phyloP scores from a whole-genome alignment of 441 rosid genomes.

The Melastoma candidum region DNA sequence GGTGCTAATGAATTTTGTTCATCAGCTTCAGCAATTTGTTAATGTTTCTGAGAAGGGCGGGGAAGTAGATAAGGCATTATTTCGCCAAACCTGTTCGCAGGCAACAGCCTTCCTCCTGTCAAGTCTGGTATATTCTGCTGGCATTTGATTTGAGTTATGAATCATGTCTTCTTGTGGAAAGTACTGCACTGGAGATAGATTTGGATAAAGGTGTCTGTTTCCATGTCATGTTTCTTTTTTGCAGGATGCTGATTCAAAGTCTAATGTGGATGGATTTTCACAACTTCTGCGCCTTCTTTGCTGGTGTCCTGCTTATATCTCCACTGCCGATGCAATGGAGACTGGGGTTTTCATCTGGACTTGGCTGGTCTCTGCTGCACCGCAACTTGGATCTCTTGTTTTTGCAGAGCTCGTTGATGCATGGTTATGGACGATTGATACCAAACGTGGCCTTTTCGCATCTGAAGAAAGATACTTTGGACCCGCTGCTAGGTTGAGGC shows the following conservation, averaged over 20 bases:
- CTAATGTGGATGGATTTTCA: conserved; percentile 80
- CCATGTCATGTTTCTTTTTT: conserved; percentile 9
- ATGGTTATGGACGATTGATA: conserved; percentile 99
- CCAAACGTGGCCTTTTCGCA: conserved; percentile 92
- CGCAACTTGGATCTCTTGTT: conserved; percentile 82
- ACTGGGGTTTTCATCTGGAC: conserved; percentile 97
- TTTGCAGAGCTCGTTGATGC: conserved; percentile 99
- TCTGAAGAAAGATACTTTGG: conserved; percentile 75
- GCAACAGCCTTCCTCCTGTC: conserved; percentile 93
- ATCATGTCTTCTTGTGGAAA: conserved; percentile 12
- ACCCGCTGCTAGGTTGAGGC: conserved; percentile 92
- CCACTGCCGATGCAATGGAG: conserved; percentile 94
- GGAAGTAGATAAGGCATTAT: conserved; percentile 74
- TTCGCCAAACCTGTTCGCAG: conserved; percentile 88
- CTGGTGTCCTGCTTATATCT: conserved; percentile 99
- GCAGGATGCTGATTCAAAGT: conserved; percentile 64
- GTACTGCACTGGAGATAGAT: neutral
- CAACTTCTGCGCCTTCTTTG: conserved; percentile 95
- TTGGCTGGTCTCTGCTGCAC: conserved; percentile 98
- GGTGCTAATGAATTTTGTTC: conserved; percentile 69
- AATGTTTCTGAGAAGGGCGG: conserved; percentile 83
- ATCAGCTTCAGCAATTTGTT: conserved; percentile 91
- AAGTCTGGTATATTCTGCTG: conserved; percentile 54
- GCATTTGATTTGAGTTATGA: conserved; percentile 5
- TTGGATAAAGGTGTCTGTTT: neutral